Evolutionary conservation across 1,139 yeast genomes (phyloP).

Genomic region (Dujonia santamariae): DNA sequence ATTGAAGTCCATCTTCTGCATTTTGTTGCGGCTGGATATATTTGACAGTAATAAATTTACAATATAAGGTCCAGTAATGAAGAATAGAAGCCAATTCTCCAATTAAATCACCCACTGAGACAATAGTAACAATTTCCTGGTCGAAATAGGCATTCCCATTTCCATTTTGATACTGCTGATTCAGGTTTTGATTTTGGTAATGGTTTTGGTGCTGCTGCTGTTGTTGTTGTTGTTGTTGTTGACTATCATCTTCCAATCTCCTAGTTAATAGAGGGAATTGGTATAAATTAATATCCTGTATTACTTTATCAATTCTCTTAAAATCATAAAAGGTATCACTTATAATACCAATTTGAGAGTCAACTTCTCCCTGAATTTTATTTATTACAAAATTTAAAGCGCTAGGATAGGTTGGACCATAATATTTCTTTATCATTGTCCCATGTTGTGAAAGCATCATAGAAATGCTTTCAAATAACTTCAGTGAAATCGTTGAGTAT

Average conservation of each 20-base stretch:
- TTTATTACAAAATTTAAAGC: slow-evolving; percentile 68
- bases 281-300: slow-evolving; percentile 58
- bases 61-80: slow-evolving; percentile 84
- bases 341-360: slow-evolving; percentile 84
- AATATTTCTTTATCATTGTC: slow-evolving; percentile 68
- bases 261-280: slow-evolving; percentile 48
- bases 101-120: slow-evolving; percentile 52
- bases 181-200: slow-evolving; percentile 17
- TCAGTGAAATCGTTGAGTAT: slow-evolving; percentile 68
- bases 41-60: slow-evolving; percentile 67
- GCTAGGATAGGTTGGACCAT: slow-evolving; percentile 49
- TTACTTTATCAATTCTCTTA: slow-evolving; percentile 53
- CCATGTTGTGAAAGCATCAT: slow-evolving; percentile 85
- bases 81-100: slow-evolving; percentile 73
- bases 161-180: slow-evolving; percentile 9
- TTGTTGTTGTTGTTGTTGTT: slow-evolving; percentile 13
- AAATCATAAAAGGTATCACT: slow-evolving; percentile 83
- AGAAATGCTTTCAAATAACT: slow-evolving; percentile 81
- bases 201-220: slow-evolving; percentile 11
- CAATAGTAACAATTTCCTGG: slow-evolving; percentile 31
- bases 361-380: slow-evolving; percentile 82
- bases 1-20: slow-evolving; percentile 18
- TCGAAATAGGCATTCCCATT: slow-evolving; percentile 10
- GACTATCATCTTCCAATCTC: slow-evolving; percentile 14
- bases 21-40: slow-evolving; percentile 35